Evolutionary conservation across 176 grass and related monocot genomes (phyloP).

Genomic region (Cenchrus purpureus): DNA sequence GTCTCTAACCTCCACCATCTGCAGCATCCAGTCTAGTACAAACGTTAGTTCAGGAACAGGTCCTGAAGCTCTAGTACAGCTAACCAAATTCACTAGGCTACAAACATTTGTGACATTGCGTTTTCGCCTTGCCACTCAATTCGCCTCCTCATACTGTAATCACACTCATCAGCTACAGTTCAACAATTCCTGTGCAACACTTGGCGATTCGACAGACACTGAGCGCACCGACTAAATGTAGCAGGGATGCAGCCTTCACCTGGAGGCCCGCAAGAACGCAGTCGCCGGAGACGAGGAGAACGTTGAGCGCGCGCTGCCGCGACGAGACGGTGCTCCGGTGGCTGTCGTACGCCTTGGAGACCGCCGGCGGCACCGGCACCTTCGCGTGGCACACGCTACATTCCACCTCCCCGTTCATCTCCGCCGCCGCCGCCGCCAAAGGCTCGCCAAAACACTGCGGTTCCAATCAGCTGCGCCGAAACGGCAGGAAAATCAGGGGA

Average conservation of each 20-base stretch:
- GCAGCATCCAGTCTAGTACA: neutral
- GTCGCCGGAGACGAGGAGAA: conserved; percentile 81
- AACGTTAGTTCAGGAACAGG: neutral
- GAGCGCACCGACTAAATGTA: conserved; percentile 11
- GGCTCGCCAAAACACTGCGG: conserved; percentile 21
- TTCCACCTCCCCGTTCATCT: conserved; percentile 71
- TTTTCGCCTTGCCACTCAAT: conserved; percentile 5
- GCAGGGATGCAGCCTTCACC: conserved; percentile 48
- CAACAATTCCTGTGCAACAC: neutral
- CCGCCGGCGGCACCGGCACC: conserved; percentile 48
- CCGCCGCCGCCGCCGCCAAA: neutral
- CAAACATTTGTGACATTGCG: neutral
- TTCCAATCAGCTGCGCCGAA: conserved; percentile 22
- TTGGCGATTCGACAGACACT: neutral
- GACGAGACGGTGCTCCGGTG: conserved; percentile 69
- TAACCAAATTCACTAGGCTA: conserved; percentile 25
- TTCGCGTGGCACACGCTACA: conserved; percentile 84
- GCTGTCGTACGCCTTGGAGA: conserved; percentile 84
- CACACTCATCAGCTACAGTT: neutral
- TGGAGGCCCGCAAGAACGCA: conserved; percentile 89
- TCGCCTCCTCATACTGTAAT: conserved; percentile 1
- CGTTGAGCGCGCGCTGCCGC: conserved; percentile 71
- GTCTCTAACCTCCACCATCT: neutral
- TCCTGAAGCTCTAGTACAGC: conserved; percentile 29
- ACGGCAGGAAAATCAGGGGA: conserved; percentile 5